phyloP scores from a whole-genome alignment of 306 rosid genomes.

The Begonia loranthoides region DNA sequence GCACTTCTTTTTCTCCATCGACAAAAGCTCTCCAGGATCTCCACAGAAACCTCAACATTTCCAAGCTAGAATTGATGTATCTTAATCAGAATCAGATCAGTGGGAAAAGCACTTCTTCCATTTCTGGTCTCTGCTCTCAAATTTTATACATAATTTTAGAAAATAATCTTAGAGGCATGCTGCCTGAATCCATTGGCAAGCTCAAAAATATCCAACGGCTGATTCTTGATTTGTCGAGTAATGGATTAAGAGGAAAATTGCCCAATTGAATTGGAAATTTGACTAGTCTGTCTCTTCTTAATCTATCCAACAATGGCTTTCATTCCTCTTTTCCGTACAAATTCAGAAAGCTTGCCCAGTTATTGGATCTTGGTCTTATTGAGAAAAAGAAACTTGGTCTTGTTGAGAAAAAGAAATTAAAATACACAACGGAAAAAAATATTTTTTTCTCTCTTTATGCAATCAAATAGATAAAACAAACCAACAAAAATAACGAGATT shows the following conservation, averaged over 20 bases:
- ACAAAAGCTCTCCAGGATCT: too few relatives aligned
- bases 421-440: too few relatives aligned
- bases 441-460: too few relatives aligned
- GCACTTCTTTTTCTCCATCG: too few relatives aligned
- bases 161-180: conserved; percentile 24
- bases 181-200: conserved; percentile 44
- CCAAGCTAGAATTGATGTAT: conserved; percentile 23
- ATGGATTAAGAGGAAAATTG: conserved; percentile 27
- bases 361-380: conserved; percentile 48
- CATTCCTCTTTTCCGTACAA: conserved; percentile 30
- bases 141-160: conserved; percentile 27
- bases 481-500: too few relatives aligned
- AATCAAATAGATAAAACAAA: too few relatives aligned
- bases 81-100: conserved; percentile 34
- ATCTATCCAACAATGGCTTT: conserved; percentile 37
- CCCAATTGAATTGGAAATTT: conserved; percentile 55
- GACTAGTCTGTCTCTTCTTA: conserved; percentile 40
- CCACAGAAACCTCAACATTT: too few relatives aligned
- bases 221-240: conserved; percentile 39
- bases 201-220: conserved; percentile 32
- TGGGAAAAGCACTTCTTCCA: conserved; percentile 36
- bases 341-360: conserved; percentile 23
- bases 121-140: conserved; percentile 35
- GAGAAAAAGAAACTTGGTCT: too few relatives aligned
- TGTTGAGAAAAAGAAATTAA: too few relatives aligned